These are phyloP conservation scores for Ceratocystis papillata DNA, from an alignment of 2,329 filamentous ascomycete genomes.

Conservation along the genomic window DNA sequence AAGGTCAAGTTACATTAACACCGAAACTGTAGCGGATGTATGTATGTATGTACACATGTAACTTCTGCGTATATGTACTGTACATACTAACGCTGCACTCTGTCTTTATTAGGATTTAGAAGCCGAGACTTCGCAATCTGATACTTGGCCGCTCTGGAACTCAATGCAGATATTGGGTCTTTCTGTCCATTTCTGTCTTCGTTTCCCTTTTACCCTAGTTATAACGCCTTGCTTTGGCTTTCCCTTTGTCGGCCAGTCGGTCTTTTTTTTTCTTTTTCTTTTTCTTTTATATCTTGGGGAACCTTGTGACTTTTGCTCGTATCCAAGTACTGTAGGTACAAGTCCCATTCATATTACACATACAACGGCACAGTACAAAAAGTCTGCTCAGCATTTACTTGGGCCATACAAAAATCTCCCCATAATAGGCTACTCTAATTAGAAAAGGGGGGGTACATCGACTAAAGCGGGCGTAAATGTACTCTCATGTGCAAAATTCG, in stretches of 20 bases:
- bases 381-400: background rate
- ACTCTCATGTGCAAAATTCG: conserved; percentile 6
- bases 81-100: background rate
- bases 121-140: background rate
- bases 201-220: too few species aligned
- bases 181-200: background rate
- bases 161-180: background rate
- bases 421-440: too few species aligned
- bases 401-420: too few species aligned
- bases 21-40: too few species aligned
- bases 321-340: background rate
- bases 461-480: conserved; percentile 4
- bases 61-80: too few species aligned
- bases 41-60: too few species aligned
- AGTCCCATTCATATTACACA: too few species aligned
- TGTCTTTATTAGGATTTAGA: background rate
- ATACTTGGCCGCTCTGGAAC: background rate
- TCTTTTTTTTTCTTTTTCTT: background rate
- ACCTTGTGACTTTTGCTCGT: background rate
- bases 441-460: conserved; percentile 6
- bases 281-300: background rate
- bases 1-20: too few species aligned
- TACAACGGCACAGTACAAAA: background rate
- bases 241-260: too few species aligned
- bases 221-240: too few species aligned